Evolutionary conservation across 2,329 filamentous ascomycete genomes (phyloP), one percentile per base, ranked within the genome.

Genomic region (Exophiala calicioides): DNA sequence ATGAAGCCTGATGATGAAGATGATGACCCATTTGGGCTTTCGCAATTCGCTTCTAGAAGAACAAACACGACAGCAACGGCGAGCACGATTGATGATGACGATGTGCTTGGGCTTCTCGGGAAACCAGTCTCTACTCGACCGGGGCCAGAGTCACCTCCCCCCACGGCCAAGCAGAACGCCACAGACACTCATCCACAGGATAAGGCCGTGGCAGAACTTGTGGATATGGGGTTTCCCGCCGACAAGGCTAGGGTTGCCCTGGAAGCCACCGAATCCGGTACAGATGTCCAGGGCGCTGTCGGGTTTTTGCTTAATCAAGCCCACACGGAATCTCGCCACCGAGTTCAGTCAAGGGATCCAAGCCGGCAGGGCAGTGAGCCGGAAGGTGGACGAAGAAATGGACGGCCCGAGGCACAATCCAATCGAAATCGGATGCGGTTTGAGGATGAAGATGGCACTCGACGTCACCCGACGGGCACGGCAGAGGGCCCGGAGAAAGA

Each of bases 201-300:
- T 61, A 81, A 80, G 57, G 88, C 90, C 7, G 80, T 97, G 19
- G 88, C 88, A 7, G 89, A 97, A 64, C 72, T 98, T 19, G 82
- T 96, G 3, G 91, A 96, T 57, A 97, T 97, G 81, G 93, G 93
- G 0, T 98, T 98, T 59, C 82, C 88, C 0, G 78, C 83, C 0
- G 88, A 95, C 48, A 89, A 90, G 60, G 86, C 93, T n/a, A 79
- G 80, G 43, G 77, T 85, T 53, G 93, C 90, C 4, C 69, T 98
- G 30, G 82, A 82, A 8, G 85, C 89, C 60, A 95, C 87, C 23
- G 85, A 88, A 3, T 84, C 83, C 3, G 88, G 88, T 2, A 70
- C 83, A 1, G 86, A 96, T 62, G 81, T 95, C 7, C 89, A 95
- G 65, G 85, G 82, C 37, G 91, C 91, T 2, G 88, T 95, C 5